Base-by-base conservation (phyloP, 345 rosid genomes). In the Viola odorata region DNA sequence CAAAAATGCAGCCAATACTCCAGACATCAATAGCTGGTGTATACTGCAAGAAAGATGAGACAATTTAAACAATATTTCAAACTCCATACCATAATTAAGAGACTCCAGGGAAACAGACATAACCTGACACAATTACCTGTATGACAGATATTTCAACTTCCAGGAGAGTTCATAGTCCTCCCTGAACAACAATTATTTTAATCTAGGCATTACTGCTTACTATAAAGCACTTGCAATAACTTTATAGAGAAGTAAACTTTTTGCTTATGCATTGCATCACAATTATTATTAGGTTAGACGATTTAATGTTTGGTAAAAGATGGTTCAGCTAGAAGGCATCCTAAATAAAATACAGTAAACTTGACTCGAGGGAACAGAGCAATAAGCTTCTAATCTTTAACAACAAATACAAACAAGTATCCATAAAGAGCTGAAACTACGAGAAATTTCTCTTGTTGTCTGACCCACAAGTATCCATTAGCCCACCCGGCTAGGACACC, bases 21-120 rank as follows among this genome's bases (percentile, higher is more conserved):
- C 99, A 95, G 64, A 86, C 73, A 76, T 95, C 99, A 65, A 94
- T 94, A n/a, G 99, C 99, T n/a, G 96, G 97, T 7, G 99, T 94
- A 75, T 94, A 94, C 99, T 94, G 91, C 84, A 76, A 70, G 64
- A 1, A 57, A 51, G 50, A 49, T 5, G 37, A 1, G 81, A 55
- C 40, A 39, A 60, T 50, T 63, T 41, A 45, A 62, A n/a, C n/a
- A 57, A 16, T n/a, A 58, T 17, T 36, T n/a, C 61, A 45, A 67
- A 47, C 17, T 58, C 57, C 59, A 45, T 7, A 48, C 17, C 42
- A 69, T 60, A 70, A 64, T 50, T 45, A 62, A 76, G 70, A 44
- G 61, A 63, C 59, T 68, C 69, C 65, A 61, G 62, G 53, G 64
- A 66, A 74, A 62, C 57, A 45, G 66, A 75, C 74, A 76, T 73